Evolutionary conservation across 306 rosid genomes (phyloP), one percentile per base, ranked within the genome.

Genomic region (Rubus parviflorus): DNA sequence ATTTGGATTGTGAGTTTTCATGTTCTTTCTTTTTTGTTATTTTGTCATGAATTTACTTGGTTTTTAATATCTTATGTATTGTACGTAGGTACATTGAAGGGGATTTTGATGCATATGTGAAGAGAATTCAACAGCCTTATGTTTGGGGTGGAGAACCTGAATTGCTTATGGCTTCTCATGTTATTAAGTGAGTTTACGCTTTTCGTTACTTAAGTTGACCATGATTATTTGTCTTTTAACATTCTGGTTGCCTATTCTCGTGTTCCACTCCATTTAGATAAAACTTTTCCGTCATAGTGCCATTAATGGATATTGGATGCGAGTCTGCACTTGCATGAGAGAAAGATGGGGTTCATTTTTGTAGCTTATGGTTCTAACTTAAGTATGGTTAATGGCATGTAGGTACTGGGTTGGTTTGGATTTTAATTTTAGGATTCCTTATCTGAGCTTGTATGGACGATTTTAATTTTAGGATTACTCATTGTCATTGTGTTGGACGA

Each of bases 61-160:
- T 54, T 43, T 82, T 67, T 67, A 51, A 11, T 42, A n/a, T 43
- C 56, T 47, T 58, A 22, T 45, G 37, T 40, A 49, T 13, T 73
- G 5, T 25, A 2, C 30, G 17, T 76, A 94, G 98, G 98, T 94
- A 77, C 79, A 89, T 94, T 16, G 98, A 94, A 83, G 98, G 93
- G 16, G 93, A 92, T 83, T 94, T 92, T 69, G 97, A 94, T 80
- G 76, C 90, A 0, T 94, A 94, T 81, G 92, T 94, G 65, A 75
- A 85, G 75, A 84, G 89, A 69, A 86, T 94, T 83, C 91, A 87
- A 70, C 87, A 84, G 48, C 92, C 97, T 68, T 90, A 73, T 60
- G 95, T 83, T 0, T 92, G 98, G 98, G 98, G 98, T 46, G 98
- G 98, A 30, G 98, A 94, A 76, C 98, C 97, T 40, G 98, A 94